Evolutionary conservation across 2,329 filamentous ascomycete species (phyloP), one percentile per base, ranked within the genome.

Genomic region (Balansia obtecta): DNA sequence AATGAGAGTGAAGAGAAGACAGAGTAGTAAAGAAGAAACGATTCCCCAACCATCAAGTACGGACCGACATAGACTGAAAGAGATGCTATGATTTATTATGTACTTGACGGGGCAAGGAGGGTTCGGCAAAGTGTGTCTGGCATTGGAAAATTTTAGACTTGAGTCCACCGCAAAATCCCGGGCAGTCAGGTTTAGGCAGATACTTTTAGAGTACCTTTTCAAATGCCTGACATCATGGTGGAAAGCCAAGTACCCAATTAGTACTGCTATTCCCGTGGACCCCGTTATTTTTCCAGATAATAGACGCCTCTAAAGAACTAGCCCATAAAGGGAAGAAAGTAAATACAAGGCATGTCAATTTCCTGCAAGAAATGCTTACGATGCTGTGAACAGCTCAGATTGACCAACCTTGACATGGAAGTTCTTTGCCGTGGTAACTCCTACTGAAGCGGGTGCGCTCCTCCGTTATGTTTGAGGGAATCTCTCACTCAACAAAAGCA

Each of bases 291-390:
- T 18, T 37, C 10, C 32, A 18, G 12, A 13, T 9, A 12, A 37
- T 40, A 39, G 18, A 13, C 20, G 27, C n/a, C 15, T 8, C 10
- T 3, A 10, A 7, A 12, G 15, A 37, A 45, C 63, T 65, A 65
- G 51, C 45, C 60, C 56, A 22, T 53, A 55, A 58, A n/a, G 12
- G 56, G 63, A 57, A 53, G 49, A 58, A 63, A 60, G 61, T 65
- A 63, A 65, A 65, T 57, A 46, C 18, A 6, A 45, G 27, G 4
- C 7, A 27, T 2, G 27, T 22, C 20, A 22, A 22, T 22, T 22
- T 22, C 20, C 20, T 22, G 27, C 27, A 27, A 27, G 27, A 27
- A 27, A 27, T 27, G 27, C 27, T 27, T 27, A 4, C 4, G 4
- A 6, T 27, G 7, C 27, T 8, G 27, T 27, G 27, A 27, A 27